Evolutionary conservation across 139 green algal genomes (phyloP).

Genomic region (Chlamydomonas sphaeroides): DNA sequence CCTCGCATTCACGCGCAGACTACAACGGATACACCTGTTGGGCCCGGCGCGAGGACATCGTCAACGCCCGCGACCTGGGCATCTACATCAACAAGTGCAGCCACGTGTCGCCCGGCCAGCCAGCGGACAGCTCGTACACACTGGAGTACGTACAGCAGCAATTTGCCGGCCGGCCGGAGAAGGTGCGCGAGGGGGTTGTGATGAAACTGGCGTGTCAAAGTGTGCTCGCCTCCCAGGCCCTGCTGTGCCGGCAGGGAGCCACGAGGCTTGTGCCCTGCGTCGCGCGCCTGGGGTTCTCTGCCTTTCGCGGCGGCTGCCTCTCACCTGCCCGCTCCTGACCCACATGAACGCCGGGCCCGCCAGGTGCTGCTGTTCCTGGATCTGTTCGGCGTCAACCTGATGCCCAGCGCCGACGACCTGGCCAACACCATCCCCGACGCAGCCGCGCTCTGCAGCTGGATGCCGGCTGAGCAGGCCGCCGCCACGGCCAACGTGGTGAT

Average conservation of each 20-base stretch:
- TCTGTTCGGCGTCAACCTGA: constrained; percentile 26
- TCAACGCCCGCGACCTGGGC: constrained; percentile 27
- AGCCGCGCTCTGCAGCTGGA: constrained; percentile 22
- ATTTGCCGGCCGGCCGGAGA: constrained; percentile 2
- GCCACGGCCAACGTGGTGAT: neutral
- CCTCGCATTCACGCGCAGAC: no score
- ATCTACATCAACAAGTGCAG: neutral
- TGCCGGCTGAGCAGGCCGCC: constrained; percentile 4
- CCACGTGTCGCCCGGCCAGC: neutral
- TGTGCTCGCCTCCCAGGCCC: no score
- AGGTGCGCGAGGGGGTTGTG: no score
- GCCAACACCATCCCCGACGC: constrained; percentile 10
- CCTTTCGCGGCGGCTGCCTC: neutral
- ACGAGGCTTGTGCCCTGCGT: no score
- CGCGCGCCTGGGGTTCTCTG: neutral
- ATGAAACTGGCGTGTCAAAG: no score
- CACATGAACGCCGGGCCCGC: neutral
- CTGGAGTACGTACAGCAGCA: neutral
- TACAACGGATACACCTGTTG: constrained; percentile 23
- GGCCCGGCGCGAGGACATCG: constrained; percentile 28
- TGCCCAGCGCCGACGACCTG: neutral
- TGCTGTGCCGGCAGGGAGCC: no score
- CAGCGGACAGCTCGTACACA: neutral
- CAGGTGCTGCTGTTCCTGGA: constrained; percentile 39
- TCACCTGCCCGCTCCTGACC: neutral